Evolutionary conservation across 2,329 filamentous ascomycete species (phyloP), one percentile per base, ranked within the genome.

Genomic region (Colletotrichum lentis): DNA sequence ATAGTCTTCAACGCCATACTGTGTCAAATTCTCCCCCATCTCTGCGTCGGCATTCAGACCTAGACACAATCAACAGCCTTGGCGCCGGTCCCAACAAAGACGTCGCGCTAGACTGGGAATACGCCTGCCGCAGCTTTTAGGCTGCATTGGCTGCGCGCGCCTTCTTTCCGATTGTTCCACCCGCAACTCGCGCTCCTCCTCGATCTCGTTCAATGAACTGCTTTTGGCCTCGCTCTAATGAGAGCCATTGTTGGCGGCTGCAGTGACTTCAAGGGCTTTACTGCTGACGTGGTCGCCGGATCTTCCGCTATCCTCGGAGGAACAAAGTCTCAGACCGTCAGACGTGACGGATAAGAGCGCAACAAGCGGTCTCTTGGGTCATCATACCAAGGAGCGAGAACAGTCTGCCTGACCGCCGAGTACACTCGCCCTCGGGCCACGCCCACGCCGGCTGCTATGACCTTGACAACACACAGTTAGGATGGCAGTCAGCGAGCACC

Each of bases 401-500:
- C 54, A 64, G 54, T n/a, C 55, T 49, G 56, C 60, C 62, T 52
- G 65, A 60, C 62, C 65, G 49, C 62, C 12, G 47, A 50, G 46
- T 18, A 46, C 49, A 37, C 24, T 60, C 52, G 56, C 12, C 35
- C n/a, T n/a, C 18, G 27, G 31, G 43, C 52, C 41, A 16, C 37
- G 39, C 41, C 41, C 24, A 46, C 37, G 35, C 37, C 46, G 44
- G 46, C 31, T 44, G 31, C 44, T 50, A 52, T 53, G 41, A 55
- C 44, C 44, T 44, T 53, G 41, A 55, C 50, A 35, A n/a, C 31
- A n/a, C 31, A 50, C 49, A 61, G 31, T 66, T 69, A 56, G 66
- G 66, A 69, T 69, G 66, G 62, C 66, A 69, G 62, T 65, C 55
- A 49, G 43, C 37, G 47, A 60, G 41, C 24, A 54, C 49, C 65